phyloP scores from a whole-genome alignment of 1,284 basidiomycete genomes.

The Blastosporella zonata region DNA sequence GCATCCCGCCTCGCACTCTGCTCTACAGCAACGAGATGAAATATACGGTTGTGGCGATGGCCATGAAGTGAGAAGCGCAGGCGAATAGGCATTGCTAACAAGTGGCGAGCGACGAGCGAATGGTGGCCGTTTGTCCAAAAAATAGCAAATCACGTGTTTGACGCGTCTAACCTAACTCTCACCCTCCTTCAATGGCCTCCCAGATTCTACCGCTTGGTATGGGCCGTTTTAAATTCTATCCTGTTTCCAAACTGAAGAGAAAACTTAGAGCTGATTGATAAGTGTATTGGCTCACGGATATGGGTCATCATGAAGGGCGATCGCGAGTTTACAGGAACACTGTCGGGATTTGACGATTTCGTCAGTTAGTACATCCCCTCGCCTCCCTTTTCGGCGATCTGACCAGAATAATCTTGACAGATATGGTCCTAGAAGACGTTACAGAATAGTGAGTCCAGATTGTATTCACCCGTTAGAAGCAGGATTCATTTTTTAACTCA shows the following conservation, averaged over 20 bases:
- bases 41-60: conserved; percentile 73
- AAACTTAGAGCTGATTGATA: conserved; percentile 81
- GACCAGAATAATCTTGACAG: conserved; percentile 38
- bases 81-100: conserved; percentile 71
- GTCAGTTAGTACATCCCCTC: conserved; percentile 82
- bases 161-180: background rate
- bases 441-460: conserved; percentile 78
- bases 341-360: conserved; percentile 98
- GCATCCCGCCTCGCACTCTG: conserved; percentile 76
- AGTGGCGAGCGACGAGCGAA: background rate
- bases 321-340: conserved; percentile 92
- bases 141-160: background rate
- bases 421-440: conserved; percentile 98
- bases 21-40: conserved; percentile 88
- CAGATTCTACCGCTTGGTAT: conserved; percentile 55
- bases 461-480: background rate
- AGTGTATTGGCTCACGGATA: conserved; percentile 91
- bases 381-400: background rate
- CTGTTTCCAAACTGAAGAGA: conserved; percentile 2
- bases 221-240: conserved; percentile 5
- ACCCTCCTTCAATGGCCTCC: conserved; percentile 40
- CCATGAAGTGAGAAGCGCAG: conserved; percentile 88
- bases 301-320: conserved; percentile 98
- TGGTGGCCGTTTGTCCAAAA: background rate
- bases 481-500: conserved; percentile 30